Base-by-base conservation (phyloP, 2,329 filamentous ascomycete species). In the Epicoccum nigrum region DNA sequence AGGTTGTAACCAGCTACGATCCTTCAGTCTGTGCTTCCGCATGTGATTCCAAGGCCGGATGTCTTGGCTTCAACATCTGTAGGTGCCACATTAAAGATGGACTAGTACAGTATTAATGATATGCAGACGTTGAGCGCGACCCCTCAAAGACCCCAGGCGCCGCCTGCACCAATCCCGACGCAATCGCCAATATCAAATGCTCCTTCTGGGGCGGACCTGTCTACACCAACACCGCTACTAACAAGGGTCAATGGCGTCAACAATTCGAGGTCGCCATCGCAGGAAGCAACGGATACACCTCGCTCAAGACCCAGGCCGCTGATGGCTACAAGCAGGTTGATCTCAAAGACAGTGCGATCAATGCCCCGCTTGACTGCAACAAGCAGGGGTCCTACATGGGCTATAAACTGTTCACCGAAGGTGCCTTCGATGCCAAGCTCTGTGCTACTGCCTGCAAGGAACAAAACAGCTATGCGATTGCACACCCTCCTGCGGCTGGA, bases 301-400 rank as follows among this genome's bases (percentile, higher is more conserved):
- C 39, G 13, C 31, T 42, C 17, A 25, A 34, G 21, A 48, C 45
- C 9, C 38, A 41, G 23, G 19, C 37, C 12, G 21, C 21, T 23
- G 21, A 34, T 13, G 28, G 30, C 1, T 47, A 40, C 37, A 40
- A 47, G 20, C 40, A 43, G 15, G 19, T 20, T 7, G 35, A 33
- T 11, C 23, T 34, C 21, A 28, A 35, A 11, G 7, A 23, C 30
- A 30, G 20, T 19, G 40, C 32, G 5, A 39, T 50, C 20, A 32
- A 32, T 9, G 46, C 46, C 5, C 46, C 46, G 4, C 46, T 50
- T 16, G 40, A 50, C 27, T 45, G 42, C 23, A 50, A 50, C 32
- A 33, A 37, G 27, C 28, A 50, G n/a, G 39, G 32, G 11, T 34
- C 46, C 9, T 50, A 50, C 39, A 50, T 38, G 25, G 46, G 46